Conservation (phyloP, 2,329 filamentous ascomycete species). For the Rhynchosporium graminicola region DNA sequence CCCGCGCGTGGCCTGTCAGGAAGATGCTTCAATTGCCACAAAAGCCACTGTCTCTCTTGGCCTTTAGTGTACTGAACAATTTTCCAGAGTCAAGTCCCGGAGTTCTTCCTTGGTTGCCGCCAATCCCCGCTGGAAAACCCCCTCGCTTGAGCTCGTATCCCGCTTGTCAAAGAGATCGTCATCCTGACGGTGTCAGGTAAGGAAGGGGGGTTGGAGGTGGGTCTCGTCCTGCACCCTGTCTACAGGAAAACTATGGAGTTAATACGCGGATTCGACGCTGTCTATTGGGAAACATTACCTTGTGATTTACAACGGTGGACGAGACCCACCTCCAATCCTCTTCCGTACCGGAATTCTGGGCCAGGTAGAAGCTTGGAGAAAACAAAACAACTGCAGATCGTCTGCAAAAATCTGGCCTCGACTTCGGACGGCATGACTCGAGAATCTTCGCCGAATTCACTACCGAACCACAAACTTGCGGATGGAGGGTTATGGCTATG, state of each 20-base stretch:
- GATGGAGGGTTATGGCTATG: background rate
- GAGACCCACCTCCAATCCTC: too few relatives aligned
- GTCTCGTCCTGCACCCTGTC: too few relatives aligned
- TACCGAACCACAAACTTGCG: background rate
- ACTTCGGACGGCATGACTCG: constrained; percentile 10
- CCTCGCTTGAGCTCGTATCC: background rate
- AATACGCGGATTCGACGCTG: too few relatives aligned
- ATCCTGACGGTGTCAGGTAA: background rate
- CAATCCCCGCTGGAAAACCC: constrained; percentile 6
- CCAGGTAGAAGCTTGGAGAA: background rate
- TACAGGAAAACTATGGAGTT: too few relatives aligned
- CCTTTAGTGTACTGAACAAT: background rate
- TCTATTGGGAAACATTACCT: too few relatives aligned
- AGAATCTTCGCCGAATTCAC: background rate
- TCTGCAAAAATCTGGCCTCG: background rate
- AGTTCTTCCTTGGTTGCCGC: constrained; percentile 5
- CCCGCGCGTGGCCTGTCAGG: constrained; percentile 5
- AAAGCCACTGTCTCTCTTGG: background rate
- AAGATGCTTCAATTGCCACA: constrained; percentile 10
- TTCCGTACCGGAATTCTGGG: background rate
- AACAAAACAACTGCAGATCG: background rate
- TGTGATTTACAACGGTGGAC: too few relatives aligned
- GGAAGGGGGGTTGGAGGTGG: too few relatives aligned
- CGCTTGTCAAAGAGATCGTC: background rate
- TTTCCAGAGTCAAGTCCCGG: background rate